Percentiles rank a stretch among this genome's conserved stretches.
phyloP scores from a whole-genome alignment of 192 early-diverging fungal genomes.

The Phycomyces blakesleeanus region DNA sequence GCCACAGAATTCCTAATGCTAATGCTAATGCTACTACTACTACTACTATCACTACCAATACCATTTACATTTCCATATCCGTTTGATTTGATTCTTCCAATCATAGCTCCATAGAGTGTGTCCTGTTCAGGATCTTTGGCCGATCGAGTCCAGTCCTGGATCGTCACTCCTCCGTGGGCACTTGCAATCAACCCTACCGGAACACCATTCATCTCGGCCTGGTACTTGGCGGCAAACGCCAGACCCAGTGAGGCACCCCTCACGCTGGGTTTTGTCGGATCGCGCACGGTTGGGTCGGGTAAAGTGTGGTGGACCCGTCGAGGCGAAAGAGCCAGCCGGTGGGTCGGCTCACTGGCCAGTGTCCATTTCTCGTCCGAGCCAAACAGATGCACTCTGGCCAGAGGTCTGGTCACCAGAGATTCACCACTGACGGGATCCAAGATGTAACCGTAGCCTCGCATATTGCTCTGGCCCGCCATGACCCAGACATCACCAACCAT shows the following conservation, averaged over 20 bases:
- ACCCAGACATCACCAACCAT: constrained; percentile 38
- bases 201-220: not conserved
- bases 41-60: no score
- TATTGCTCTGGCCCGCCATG: constrained; percentile 37
- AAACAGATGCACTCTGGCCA: constrained; percentile 19
- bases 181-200: constrained; percentile 35
- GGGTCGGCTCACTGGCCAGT: constrained; percentile 22
- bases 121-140: not conserved
- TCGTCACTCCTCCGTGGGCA: constrained; percentile 30
- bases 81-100: not conserved
- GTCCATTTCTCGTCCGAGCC: constrained; percentile 28
- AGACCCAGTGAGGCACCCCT: constrained; percentile 23
- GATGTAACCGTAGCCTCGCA: constrained; percentile 28
- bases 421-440: not conserved
- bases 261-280: constrained; percentile 11
- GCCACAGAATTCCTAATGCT: no score
- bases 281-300: constrained; percentile 29
- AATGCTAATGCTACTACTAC: no score
- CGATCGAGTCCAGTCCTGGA: constrained; percentile 20
- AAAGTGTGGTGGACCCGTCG: constrained; percentile 23
- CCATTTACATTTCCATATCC: no score
- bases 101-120: constrained; percentile 31
- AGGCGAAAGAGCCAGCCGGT: constrained; percentile 11
- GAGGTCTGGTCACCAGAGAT: not conserved
- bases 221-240: constrained; percentile 16